phyloP scores from a whole-genome alignment of 2,329 filamentous ascomycete genomes.

The Alternaria solani region DNA sequence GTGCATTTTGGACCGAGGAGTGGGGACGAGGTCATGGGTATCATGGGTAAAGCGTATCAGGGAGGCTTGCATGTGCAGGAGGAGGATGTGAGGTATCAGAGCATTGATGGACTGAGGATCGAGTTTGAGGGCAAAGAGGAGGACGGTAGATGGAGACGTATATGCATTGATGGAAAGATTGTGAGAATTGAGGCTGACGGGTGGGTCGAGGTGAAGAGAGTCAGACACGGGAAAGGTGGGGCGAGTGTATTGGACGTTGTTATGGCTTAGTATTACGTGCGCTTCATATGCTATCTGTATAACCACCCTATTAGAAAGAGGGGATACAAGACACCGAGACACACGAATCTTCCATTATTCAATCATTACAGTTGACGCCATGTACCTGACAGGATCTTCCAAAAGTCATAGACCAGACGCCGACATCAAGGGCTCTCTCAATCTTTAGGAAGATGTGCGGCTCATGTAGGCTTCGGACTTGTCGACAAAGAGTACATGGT shows the following conservation, averaged over 20 bases:
- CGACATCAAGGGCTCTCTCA: too few relatives aligned
- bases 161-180: conserved; percentile 93
- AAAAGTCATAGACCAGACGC: too few relatives aligned
- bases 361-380: background rate
- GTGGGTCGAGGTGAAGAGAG: conserved; percentile 70
- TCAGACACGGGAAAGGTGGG: conserved; percentile 55
- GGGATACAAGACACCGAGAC: background rate
- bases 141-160: conserved; percentile 78
- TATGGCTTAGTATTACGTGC: background rate
- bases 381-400: background rate
- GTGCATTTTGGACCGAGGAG: conserved; percentile 76
- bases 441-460: too few relatives aligned
- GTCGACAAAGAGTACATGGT: too few relatives aligned
- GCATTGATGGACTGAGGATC: conserved; percentile 72
- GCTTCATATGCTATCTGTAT: too few relatives aligned
- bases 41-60: conserved; percentile 73
- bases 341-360: background rate
- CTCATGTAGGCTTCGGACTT: too few relatives aligned
- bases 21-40: conserved; percentile 73
- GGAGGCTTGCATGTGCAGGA: conserved; percentile 65
- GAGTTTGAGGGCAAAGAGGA: conserved; percentile 66
- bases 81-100: conserved; percentile 71
- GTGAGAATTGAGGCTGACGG: conserved; percentile 75
- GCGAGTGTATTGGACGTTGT: conserved; percentile 51
- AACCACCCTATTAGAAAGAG: background rate